A percentile compares a stretch with the other conserved stretches of the same genome.
These are phyloP conservation scores for Paraleonurus japonicus DNA, from an alignment of 257 asterid genomes.

Conservation along the genomic window DNA sequence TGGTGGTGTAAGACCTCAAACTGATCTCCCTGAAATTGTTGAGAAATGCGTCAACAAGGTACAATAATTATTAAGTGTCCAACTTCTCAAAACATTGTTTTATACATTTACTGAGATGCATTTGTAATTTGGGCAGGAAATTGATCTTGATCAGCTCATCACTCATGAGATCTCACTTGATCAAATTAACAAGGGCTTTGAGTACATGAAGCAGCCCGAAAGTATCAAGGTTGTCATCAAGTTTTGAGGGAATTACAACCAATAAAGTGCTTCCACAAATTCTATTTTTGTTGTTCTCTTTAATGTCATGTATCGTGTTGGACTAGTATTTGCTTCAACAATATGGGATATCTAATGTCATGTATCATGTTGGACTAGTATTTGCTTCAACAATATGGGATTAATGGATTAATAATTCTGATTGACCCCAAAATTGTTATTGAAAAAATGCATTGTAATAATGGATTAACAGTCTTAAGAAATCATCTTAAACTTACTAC, in stretches of 20 bases:
- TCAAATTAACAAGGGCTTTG: constrained; percentile 52
- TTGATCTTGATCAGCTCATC: constrained; percentile 50
- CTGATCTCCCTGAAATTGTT: constrained; percentile 58
- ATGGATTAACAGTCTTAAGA: background rate
- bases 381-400: background rate
- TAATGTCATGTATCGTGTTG: background rate
- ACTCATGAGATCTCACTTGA: constrained; percentile 61
- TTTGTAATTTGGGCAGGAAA: constrained; percentile 39
- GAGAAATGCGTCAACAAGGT: constrained; percentile 73
- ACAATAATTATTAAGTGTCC: background rate
- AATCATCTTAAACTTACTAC: no score
- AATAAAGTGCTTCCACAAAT: background rate
- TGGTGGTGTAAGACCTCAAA: constrained; percentile 60
- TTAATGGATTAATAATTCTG: background rate
- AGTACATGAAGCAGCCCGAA: constrained; percentile 49
- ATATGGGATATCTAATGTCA: background rate
- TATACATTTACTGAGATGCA: background rate
- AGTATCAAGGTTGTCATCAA: constrained; percentile 58
- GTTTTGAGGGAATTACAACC: constrained; percentile 24
- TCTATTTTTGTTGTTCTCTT: background rate
- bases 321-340: background rate
- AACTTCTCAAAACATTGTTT: no score
- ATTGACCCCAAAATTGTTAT: background rate
- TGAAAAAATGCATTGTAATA: background rate
- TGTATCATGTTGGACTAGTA: background rate